Conservation (phyloP, 257 asterid species). For the Scutellaria galericulata region DNA sequence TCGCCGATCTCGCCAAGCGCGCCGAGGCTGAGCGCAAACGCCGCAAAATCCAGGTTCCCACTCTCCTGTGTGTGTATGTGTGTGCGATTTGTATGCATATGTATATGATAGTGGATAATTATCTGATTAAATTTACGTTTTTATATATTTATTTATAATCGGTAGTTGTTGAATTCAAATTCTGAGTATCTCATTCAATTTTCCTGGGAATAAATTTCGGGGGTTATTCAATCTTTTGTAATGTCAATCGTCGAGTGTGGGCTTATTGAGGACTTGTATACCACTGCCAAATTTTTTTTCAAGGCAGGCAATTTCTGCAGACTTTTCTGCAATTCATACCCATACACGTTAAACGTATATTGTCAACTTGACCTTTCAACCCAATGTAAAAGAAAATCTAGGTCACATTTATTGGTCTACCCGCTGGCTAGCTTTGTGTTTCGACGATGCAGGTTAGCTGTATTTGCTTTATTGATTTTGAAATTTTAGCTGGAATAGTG, state of each 20-base stretch:
- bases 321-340: constrained; percentile 38
- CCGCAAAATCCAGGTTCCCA: constrained; percentile 58
- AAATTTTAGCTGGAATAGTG: background rate
- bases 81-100: too few species aligned
- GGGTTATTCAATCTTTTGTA: background rate
- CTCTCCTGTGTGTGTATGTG: background rate
- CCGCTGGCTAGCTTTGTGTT: constrained; percentile 24
- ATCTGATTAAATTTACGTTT: too few species aligned
- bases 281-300: background rate
- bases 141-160: background rate
- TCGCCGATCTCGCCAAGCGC: constrained; percentile 87
- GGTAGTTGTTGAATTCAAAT: background rate
- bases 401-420: background rate
- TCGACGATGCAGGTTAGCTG: constrained; percentile 41
- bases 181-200: background rate
- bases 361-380: constrained; percentile 6
- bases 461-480: constrained; percentile 1
- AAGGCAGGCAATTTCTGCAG: constrained; percentile 27
- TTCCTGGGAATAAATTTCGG: background rate
- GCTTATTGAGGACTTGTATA: background rate
- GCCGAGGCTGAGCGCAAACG: constrained; percentile 68
- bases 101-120: too few species aligned
- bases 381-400: background rate
- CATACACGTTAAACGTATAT: background rate
- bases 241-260: background rate